Conservation (phyloP, 2,329 filamentous ascomycete genomes). For the Elsinoe ampelina region DNA sequence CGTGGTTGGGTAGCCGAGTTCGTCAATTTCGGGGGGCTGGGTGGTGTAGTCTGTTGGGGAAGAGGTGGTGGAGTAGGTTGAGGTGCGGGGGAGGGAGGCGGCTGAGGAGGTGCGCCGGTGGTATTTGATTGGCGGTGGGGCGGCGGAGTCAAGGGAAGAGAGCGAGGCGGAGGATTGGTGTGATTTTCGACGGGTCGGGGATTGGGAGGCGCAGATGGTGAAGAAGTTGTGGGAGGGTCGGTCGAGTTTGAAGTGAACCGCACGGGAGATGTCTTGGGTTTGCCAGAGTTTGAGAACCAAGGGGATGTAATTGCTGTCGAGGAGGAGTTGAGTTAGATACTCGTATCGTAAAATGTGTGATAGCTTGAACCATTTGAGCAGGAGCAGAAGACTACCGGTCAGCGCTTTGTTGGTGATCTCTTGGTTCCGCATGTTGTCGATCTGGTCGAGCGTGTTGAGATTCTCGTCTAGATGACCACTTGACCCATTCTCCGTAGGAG, state of each 20-base stretch:
- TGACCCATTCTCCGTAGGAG: conserved; percentile 30
- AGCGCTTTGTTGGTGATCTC: conserved; percentile 89
- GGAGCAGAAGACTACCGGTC: conserved; percentile 75
- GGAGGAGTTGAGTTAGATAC: conserved; percentile 82
- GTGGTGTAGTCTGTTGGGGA: conserved; percentile 23
- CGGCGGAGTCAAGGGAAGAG: conserved; percentile 59
- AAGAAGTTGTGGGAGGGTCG: conserved; percentile 82
- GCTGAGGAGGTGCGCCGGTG: conserved; percentile 37
- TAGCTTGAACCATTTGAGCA: conserved; percentile 93
- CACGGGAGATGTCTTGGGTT: conserved; percentile 84
- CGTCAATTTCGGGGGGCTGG: conserved; percentile 59
- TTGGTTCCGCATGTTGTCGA: conserved; percentile 69
- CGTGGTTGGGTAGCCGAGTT: conserved; percentile 70
- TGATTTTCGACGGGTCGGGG: conserved; percentile 34
- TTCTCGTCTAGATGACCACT: conserved; percentile 21
- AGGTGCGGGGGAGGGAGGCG: conserved; percentile 28
- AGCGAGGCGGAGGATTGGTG: conserved; percentile 28
- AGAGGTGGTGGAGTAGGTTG: conserved; percentile 28
- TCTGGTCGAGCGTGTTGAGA: conserved; percentile 51
- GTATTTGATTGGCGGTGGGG: conserved; percentile 68
- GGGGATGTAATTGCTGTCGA: conserved; percentile 92
- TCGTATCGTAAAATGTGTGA: conserved; percentile 94
- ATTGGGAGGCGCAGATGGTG: conserved; percentile 70
- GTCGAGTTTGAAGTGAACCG: conserved; percentile 78
- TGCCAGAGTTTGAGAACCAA: conserved; percentile 88